A percentile compares a stretch with the other conserved stretches of the same genome.
These are phyloP conservation scores for Theobroma cacao DNA, from an alignment of 345 rosid species.

Conservation along the genomic window DNA sequence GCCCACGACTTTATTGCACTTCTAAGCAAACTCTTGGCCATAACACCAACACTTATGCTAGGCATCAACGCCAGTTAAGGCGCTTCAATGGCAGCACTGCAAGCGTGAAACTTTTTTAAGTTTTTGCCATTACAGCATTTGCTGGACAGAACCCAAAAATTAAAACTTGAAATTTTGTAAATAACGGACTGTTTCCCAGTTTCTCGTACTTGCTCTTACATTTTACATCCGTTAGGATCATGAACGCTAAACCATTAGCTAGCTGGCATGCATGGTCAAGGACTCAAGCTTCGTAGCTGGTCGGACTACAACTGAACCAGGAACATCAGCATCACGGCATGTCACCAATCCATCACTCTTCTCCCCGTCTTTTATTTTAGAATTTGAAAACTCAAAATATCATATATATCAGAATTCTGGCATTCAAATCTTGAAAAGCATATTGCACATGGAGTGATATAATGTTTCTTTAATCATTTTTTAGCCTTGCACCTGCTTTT, in stretches of 20 bases:
- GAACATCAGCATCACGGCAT: constrained; percentile 60
- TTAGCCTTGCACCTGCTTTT: too few species aligned
- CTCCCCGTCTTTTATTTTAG: too few species aligned
- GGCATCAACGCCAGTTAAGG: neutral
- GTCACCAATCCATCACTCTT: constrained; percentile 63
- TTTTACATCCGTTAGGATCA: constrained; percentile 42
- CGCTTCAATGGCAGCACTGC: neutral
- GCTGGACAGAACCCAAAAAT: neutral
- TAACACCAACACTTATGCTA: neutral
- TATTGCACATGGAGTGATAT: too few species aligned
- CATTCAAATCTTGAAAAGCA: too few species aligned
- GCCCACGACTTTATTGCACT: neutral
- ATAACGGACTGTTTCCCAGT: neutral
- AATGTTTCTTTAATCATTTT: too few species aligned
- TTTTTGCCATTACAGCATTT: neutral
- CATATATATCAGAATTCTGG: too few species aligned
- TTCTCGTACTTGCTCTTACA: constrained; percentile 36
- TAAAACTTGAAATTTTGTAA: too few species aligned
- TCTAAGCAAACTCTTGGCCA: neutral
- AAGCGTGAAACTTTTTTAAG: neutral
- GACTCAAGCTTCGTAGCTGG: constrained; percentile 43
- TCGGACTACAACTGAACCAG: constrained; percentile 54
- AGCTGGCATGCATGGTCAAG: constrained; percentile 31
- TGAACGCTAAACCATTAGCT: constrained; percentile 54
- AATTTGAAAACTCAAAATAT: too few species aligned